Conservation (phyloP, 331 rosid genomes). For the Dryas integrifolia region DNA sequence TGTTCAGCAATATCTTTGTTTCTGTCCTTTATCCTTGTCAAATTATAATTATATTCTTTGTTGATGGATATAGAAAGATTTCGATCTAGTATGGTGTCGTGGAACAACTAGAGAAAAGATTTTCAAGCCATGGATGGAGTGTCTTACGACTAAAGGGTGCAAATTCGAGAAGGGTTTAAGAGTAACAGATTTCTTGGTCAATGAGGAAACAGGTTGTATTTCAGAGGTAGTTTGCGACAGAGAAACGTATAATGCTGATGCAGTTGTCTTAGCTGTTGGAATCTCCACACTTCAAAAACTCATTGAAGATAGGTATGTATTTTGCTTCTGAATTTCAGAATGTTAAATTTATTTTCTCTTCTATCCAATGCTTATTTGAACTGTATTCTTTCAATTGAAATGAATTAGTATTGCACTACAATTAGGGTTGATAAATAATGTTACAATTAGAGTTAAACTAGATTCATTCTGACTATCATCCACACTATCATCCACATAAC, state of each 20-base stretch:
- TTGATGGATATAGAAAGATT: slow-evolving; percentile 46
- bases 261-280: slow-evolving; percentile 46
- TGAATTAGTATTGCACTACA: not conserved
- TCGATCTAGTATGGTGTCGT: slow-evolving; percentile 46
- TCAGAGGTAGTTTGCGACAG: slow-evolving; percentile 39
- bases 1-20: not conserved
- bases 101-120: slow-evolving; percentile 48
- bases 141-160: slow-evolving; percentile 43
- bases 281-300: slow-evolving; percentile 48
- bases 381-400: not conserved
- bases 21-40: not conserved
- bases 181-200: slow-evolving; percentile 37
- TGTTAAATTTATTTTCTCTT: not conserved
- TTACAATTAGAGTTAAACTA: slow-evolving; percentile 1
- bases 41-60: not conserved
- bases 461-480: not conserved
- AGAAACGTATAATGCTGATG: slow-evolving; percentile 43
- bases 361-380: not conserved
- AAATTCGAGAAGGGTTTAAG: slow-evolving; percentile 37
- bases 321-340: not conserved
- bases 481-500: not conserved
- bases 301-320: slow-evolving; percentile 36
- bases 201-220: slow-evolving; percentile 41
- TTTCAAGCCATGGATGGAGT: slow-evolving; percentile 51
- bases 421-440: not conserved